phyloP scores from a whole-genome alignment of 345 rosid species.

The Eucalyptus regnans region DNA sequence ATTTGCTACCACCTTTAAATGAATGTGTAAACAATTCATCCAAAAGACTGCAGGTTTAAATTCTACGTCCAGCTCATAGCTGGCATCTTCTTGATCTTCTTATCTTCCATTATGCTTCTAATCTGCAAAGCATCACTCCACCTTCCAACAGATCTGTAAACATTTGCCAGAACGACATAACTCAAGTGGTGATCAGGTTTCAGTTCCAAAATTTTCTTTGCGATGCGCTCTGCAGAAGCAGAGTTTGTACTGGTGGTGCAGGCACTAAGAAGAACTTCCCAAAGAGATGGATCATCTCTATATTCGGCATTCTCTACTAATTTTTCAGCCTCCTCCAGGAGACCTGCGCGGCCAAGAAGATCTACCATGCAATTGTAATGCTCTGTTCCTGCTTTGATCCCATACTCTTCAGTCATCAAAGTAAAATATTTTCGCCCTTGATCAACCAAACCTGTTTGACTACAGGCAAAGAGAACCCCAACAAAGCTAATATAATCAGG shows the following conservation, averaged over 20 bases:
- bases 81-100: slow-evolving; percentile 47
- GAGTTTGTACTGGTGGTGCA: slow-evolving; percentile 41
- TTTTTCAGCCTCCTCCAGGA: slow-evolving; percentile 70
- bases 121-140: slow-evolving; percentile 70
- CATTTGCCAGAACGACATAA: slow-evolving; percentile 68
- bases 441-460: slow-evolving; percentile 68
- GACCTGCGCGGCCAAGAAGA: slow-evolving; percentile 84
- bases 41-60: neutral
- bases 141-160: slow-evolving; percentile 58
- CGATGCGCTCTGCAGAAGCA: slow-evolving; percentile 62
- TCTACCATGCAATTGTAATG: slow-evolving; percentile 89
- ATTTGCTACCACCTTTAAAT: neutral
- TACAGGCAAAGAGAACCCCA: slow-evolving; percentile 80
- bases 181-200: slow-evolving; percentile 66
- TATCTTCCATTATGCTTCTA: slow-evolving; percentile 53
- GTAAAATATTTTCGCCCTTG: slow-evolving; percentile 47
- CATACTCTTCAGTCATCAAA: slow-evolving; percentile 32
- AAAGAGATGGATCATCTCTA: slow-evolving; percentile 55
- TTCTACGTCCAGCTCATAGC: slow-evolving; percentile 53
- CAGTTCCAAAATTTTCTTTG: slow-evolving; percentile 56
- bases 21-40: neutral
- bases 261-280: slow-evolving; percentile 90
- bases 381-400: slow-evolving; percentile 64
- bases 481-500: slow-evolving; percentile 77
- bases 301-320: slow-evolving; percentile 54